Conservation (phyloP, 306 rosid species). For the Cicer judaicum region DNA sequence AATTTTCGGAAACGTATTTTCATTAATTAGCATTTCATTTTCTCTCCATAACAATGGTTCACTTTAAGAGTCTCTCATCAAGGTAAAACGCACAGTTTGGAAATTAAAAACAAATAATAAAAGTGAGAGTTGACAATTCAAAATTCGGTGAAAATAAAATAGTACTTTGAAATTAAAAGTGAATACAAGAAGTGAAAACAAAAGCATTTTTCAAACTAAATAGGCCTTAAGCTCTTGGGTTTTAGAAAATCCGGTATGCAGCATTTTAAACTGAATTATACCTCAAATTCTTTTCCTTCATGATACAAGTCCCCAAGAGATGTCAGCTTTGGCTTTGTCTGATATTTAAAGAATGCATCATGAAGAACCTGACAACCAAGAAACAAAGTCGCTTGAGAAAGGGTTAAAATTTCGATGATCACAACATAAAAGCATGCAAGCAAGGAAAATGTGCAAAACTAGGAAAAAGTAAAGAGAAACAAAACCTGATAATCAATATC, state of each 20-base stretch:
- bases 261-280: constrained; percentile 43
- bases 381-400: constrained; percentile 45
- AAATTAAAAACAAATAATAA: background rate
- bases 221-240: background rate
- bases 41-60: too few relatives aligned
- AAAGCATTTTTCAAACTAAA: background rate
- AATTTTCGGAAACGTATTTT: too few relatives aligned
- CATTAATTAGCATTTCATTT: too few relatives aligned
- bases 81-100: too few relatives aligned
- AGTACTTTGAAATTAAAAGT: background rate
- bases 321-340: constrained; percentile 94
- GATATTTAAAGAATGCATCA: constrained; percentile 95
- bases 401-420: constrained; percentile 13
- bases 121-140: background rate
- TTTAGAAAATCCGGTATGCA: constrained; percentile 11
- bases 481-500: constrained; percentile 97
- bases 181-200: constrained; percentile 5
- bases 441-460: constrained; percentile 22
- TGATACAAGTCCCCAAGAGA: constrained; percentile 88
- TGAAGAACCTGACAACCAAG: constrained; percentile 81
- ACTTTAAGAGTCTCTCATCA: too few relatives aligned
- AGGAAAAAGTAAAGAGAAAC: constrained; percentile 3
- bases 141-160: background rate
- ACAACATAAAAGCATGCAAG: constrained; percentile 20
- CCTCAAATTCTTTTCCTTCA: constrained; percentile 99